These are phyloP conservation scores for Aurantiochytrium sp. DNA, from an alignment of 108 stramenopile genomes.

Conservation along the genomic window DNA sequence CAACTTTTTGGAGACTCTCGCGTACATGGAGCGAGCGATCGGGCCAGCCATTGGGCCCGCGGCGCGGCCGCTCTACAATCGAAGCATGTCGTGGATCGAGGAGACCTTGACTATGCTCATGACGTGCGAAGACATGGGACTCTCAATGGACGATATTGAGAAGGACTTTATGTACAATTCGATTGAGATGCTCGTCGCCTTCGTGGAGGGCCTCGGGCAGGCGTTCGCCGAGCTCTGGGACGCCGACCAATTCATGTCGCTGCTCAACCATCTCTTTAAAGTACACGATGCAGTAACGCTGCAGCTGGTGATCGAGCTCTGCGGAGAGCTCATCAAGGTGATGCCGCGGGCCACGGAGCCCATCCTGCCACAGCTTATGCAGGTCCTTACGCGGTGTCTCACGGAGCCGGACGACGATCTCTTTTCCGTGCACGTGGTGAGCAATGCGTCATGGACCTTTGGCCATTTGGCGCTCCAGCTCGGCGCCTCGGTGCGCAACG, in stretches of 20 bases:
- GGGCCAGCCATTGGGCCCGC: not conserved
- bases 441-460: constrained; percentile 8
- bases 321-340: not conserved
- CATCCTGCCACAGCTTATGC: not conserved
- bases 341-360: not conserved
- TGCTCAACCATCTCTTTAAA: not conserved
- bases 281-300: not conserved
- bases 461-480: not conserved
- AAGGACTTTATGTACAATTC: not conserved
- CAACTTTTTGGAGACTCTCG: not conserved
- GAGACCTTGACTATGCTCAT: not conserved
- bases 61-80: not conserved
- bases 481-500: not conserved
- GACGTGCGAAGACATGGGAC: not conserved
- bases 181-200: not conserved
- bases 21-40: not conserved
- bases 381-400: not conserved
- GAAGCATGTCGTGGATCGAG: not conserved
- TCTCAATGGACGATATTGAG: not conserved
- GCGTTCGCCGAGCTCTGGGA: not conserved
- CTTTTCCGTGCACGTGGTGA: not conserved
- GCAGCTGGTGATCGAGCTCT: not conserved
- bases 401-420: not conserved
- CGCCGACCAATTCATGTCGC: not conserved
- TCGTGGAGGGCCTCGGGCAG: not conserved